Evolutionary conservation across 2,329 filamentous ascomycete genomes (phyloP).

Genomic region (Chlorencoelia australis): DNA sequence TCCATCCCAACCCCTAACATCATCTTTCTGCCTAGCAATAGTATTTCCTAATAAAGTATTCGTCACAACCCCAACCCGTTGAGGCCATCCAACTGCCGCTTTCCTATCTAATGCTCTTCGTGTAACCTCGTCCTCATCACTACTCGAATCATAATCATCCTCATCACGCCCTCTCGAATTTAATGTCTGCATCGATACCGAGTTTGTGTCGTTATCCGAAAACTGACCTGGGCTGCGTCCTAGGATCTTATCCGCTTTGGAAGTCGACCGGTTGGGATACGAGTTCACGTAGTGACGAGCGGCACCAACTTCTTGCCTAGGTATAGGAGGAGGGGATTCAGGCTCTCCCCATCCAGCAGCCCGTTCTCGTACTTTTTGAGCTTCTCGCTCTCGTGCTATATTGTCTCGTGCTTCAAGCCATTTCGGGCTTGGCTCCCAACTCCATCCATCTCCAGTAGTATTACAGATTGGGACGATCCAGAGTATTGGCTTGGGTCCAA

Average conservation of each 20-base stretch:
- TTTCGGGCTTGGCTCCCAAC: constrained; percentile 74
- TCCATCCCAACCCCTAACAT: constrained; percentile 20
- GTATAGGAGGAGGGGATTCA: constrained; percentile 9
- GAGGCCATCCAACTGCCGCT: constrained; percentile 20
- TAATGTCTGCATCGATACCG: constrained; percentile 24
- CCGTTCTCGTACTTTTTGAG: constrained; percentile 53
- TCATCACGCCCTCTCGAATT: constrained; percentile 15
- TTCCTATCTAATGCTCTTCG: constrained; percentile 16
- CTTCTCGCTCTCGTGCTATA: constrained; percentile 45
- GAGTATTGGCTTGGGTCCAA: constrained; percentile 61
- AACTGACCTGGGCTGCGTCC: constrained; percentile 25
- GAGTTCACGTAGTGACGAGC: constrained; percentile 25
- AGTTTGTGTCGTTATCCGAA: constrained; percentile 14
- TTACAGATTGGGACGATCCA: constrained; percentile 79
- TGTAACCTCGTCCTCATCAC: constrained; percentile 23
- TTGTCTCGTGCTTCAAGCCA: constrained; percentile 66
- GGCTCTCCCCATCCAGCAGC: constrained; percentile 55
- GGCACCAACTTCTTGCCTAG: constrained; percentile 15
- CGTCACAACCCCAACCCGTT: constrained; percentile 23
- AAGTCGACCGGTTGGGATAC: constrained; percentile 16
- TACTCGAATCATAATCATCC: constrained; percentile 24
- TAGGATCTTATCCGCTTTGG: constrained; percentile 29
- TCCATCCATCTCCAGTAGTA: constrained; percentile 87
- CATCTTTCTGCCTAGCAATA: constrained; percentile 22
- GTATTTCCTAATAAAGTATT: constrained; percentile 26